These are phyloP conservation scores for Oryza glumipatula DNA, from an alignment of 176 grass and related monocot species.

Conservation along the genomic window DNA sequence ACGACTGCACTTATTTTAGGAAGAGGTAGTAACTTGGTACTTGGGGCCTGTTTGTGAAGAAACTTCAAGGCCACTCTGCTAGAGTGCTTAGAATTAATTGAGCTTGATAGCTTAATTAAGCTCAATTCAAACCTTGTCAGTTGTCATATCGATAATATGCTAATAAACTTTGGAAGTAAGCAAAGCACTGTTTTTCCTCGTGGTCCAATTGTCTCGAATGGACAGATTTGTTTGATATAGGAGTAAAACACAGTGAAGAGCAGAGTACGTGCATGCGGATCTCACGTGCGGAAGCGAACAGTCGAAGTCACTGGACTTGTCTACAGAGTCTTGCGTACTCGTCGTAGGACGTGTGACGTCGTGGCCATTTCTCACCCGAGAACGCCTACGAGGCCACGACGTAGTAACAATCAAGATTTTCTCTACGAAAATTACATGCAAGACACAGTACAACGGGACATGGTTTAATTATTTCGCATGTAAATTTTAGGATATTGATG, in stretches of 20 bases:
- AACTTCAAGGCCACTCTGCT: neutral
- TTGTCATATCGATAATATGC: neutral
- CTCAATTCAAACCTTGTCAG: neutral
- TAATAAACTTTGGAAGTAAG: slow-evolving; percentile 19
- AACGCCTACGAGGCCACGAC: neutral
- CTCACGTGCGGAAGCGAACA: slow-evolving; percentile 7
- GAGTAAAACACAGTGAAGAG: neutral
- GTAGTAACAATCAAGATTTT: neutral
- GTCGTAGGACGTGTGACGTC: neutral
- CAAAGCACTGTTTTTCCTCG: neutral
- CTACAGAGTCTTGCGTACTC: neutral
- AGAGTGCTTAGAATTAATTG: neutral
- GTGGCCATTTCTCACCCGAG: neutral
- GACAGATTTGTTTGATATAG: neutral
- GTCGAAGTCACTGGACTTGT: neutral
- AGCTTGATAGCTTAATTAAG: neutral
- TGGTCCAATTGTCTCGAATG: slow-evolving; percentile 1
- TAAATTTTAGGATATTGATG: no score
- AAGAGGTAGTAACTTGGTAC: no score
- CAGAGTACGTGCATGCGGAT: neutral
- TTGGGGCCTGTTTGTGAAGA: neutral
- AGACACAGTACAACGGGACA: neutral
- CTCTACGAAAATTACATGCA: neutral
- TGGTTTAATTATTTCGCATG: no score
- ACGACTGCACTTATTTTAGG: no score